phyloP scores from a whole-genome alignment of 78 protist genomes.

The Dictyostelium intermedium region DNA sequence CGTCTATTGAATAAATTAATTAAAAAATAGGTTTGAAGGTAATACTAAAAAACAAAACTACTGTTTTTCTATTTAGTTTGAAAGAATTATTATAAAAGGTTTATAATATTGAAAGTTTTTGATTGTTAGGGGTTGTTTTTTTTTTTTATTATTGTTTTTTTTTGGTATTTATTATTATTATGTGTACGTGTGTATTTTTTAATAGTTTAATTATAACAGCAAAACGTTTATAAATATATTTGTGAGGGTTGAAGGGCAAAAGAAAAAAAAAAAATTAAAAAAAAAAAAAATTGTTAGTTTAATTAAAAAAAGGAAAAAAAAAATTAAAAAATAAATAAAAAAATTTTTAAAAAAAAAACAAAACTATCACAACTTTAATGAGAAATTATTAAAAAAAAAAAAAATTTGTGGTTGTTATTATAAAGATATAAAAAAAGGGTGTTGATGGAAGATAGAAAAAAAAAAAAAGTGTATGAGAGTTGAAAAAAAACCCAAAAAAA shows the following conservation, averaged over 20 bases:
- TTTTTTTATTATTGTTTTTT: neutral
- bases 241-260: neutral
- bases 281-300: neutral
- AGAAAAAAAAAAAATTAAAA: neutral
- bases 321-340: neutral
- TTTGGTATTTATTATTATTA: no score
- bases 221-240: neutral
- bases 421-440: neutral
- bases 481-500: no score
- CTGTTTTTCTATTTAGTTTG: constrained; percentile 2
- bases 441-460: neutral
- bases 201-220: no score
- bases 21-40: neutral
- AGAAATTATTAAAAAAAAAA: neutral
- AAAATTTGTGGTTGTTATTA: neutral
- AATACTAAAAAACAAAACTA: constrained; percentile 22
- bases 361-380: neutral
- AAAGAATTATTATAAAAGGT: neutral
- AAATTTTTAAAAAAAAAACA: neutral
- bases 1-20: neutral
- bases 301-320: neutral
- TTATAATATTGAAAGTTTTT: neutral
- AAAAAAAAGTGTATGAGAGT: no score
- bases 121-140: neutral
- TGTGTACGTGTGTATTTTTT: no score